Evolutionary conservation across 441 rosid genomes (phyloP).

Genomic region (Pelargonium cotyledonis): DNA sequence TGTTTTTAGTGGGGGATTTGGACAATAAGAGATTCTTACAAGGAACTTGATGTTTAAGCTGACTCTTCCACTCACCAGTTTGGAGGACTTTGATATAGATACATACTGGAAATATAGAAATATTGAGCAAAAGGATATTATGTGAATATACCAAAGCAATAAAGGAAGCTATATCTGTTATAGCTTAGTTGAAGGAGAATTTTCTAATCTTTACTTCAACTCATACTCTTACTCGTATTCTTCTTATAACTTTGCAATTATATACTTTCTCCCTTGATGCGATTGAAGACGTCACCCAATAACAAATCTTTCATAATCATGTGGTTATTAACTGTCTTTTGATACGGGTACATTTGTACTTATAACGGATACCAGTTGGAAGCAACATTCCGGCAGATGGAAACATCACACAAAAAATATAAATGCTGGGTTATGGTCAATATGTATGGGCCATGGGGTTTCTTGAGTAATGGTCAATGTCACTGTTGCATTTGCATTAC

Average conservation of each 20-base stretch:
- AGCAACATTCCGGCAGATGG: too few relatives aligned
- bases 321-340: too few relatives aligned
- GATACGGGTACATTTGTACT: too few relatives aligned
- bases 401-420: too few relatives aligned
- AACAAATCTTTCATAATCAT: too few relatives aligned
- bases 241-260: not conserved
- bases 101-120: not conserved
- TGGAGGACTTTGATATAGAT: not conserved
- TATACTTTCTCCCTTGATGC: too few relatives aligned
- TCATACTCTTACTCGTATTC: not conserved
- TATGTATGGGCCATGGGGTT: too few relatives aligned
- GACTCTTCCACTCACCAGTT: not conserved
- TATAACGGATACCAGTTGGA: too few relatives aligned
- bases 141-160: not conserved
- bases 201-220: not conserved
- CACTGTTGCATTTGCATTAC: not conserved
- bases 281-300: too few relatives aligned
- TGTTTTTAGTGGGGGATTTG: not conserved
- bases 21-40: not conserved
- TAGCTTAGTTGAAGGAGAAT: not conserved
- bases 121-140: not conserved
- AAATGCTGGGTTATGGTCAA: not conserved
- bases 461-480: not conserved
- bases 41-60: not conserved
- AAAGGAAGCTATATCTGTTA: not conserved